Evolutionary conservation across 495 filamentous ascomycete genomes (phyloP).

Genomic region (Podospora conica): DNA sequence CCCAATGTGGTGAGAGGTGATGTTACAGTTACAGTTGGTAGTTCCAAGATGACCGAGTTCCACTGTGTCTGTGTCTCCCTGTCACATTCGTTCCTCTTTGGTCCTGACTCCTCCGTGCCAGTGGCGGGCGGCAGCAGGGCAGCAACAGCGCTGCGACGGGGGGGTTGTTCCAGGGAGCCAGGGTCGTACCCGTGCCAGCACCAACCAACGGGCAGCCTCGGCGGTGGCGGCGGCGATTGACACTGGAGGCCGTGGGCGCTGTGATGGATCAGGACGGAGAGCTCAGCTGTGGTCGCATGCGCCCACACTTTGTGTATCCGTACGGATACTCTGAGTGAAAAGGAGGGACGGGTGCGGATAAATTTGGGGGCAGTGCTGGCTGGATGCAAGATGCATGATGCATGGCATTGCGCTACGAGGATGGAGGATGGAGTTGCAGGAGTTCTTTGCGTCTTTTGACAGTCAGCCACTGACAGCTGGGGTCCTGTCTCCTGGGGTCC

Average conservation of each 20-base stretch:
- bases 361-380: slow-evolving; percentile 7
- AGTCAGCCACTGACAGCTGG: no score
- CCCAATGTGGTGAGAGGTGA: not conserved
- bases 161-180: no score
- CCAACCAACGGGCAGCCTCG: not conserved
- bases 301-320: no score
- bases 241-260: not conserved
- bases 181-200: not conserved
- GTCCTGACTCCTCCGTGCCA: no score
- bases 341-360: not conserved
- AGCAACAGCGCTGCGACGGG: not conserved
- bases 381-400: not conserved
- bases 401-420: no score
- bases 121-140: no score
- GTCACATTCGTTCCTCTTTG: no score
- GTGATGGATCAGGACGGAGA: not conserved
- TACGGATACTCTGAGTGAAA: no score
- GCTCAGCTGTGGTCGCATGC: not conserved
- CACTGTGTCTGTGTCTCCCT: not conserved
- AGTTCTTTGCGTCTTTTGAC: not conserved
- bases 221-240: not conserved
- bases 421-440: no score
- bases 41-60: not conserved
- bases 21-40: not conserved
- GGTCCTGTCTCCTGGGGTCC: no score